These are phyloP conservation scores for Sanghuangporus baumii DNA, from an alignment of 1,284 basidiomycete genomes.

Conservation along the genomic window DNA sequence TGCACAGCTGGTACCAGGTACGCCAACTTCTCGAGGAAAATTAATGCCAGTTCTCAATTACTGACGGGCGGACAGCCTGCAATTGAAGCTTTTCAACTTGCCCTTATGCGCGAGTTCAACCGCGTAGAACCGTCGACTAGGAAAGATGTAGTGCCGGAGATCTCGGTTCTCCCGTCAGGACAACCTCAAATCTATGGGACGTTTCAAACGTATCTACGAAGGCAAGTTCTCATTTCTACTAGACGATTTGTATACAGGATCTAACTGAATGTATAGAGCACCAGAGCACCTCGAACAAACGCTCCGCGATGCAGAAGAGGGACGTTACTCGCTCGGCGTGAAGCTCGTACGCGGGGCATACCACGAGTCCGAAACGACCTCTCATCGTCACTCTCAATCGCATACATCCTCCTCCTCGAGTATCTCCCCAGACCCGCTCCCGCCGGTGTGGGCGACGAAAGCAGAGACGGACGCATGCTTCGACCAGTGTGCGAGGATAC, in stretches of 20 bases:
- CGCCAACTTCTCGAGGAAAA: not conserved
- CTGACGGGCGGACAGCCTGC: constrained; percentile 48
- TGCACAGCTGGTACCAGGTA: constrained; percentile 60
- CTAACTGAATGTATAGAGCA: constrained; percentile 38
- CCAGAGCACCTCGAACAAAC: constrained; percentile 63
- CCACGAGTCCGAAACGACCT: constrained; percentile 69
- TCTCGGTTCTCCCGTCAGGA: constrained; percentile 19
- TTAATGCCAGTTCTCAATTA: not conserved
- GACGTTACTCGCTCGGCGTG: constrained; percentile 80
- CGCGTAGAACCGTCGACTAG: constrained; percentile 27
- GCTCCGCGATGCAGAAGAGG: constrained; percentile 61
- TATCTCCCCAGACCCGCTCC: constrained; percentile 51
- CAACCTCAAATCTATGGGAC: constrained; percentile 76
- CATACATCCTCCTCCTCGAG: constrained; percentile 21
- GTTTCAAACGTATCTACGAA: constrained; percentile 80
- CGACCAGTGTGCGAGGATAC: constrained; percentile 57
- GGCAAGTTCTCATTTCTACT: constrained; percentile 33
- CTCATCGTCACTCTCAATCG: constrained; percentile 28
- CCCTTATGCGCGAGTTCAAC: constrained; percentile 76
- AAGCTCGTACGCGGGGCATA: constrained; percentile 97
- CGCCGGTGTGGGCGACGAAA: constrained; percentile 68
- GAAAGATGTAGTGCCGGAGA: constrained; percentile 17
- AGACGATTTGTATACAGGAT: not conserved
- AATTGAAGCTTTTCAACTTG: constrained; percentile 72
- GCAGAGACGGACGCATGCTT: constrained; percentile 78